Conservation (phyloP, 805 yeast genomes). For the Wickerhamiella musiphila region DNA sequence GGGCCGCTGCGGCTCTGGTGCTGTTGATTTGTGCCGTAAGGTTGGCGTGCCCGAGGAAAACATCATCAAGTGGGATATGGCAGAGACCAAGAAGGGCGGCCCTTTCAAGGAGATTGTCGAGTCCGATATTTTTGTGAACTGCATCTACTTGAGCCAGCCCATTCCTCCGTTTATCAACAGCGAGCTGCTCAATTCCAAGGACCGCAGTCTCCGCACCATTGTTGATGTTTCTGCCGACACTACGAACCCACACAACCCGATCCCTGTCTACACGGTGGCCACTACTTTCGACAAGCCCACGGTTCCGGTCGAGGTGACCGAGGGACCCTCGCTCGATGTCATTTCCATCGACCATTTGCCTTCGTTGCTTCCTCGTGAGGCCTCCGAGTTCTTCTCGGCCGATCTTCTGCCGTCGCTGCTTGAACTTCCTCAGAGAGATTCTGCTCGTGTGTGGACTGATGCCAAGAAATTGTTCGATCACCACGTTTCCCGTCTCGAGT, state of each 20-base stretch:
- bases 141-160: slow-evolving; percentile 85
- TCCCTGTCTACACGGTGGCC: slow-evolving; percentile 81
- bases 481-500: slow-evolving; percentile 68
- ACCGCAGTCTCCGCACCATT: slow-evolving; percentile 71
- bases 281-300: slow-evolving; percentile 88
- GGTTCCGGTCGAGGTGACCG: slow-evolving; percentile 58
- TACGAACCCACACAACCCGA: slow-evolving; percentile 94
- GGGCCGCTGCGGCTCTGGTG: slow-evolving; percentile 98
- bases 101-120: slow-evolving; percentile 86
- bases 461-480: slow-evolving; percentile 72
- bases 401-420: slow-evolving; percentile 83
- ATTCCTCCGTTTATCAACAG: slow-evolving; percentile 78
- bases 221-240: slow-evolving; percentile 99
- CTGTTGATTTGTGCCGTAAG: slow-evolving; percentile 63
- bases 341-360: slow-evolving; percentile 95
- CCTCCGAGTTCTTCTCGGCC: slow-evolving; percentile 76
- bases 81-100: slow-evolving; percentile 92
- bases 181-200: slow-evolving; percentile 42
- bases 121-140: slow-evolving; percentile 83
- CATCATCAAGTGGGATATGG: slow-evolving; percentile 87
- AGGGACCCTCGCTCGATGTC: slow-evolving; percentile 78
- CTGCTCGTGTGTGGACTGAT: slow-evolving; percentile 80
- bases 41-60: slow-evolving; percentile 77
- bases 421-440: slow-evolving; percentile 63
- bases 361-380: slow-evolving; percentile 87